Conservation (phyloP, 805 yeast species). For the Blastobotrys mokoenaii region DNA sequence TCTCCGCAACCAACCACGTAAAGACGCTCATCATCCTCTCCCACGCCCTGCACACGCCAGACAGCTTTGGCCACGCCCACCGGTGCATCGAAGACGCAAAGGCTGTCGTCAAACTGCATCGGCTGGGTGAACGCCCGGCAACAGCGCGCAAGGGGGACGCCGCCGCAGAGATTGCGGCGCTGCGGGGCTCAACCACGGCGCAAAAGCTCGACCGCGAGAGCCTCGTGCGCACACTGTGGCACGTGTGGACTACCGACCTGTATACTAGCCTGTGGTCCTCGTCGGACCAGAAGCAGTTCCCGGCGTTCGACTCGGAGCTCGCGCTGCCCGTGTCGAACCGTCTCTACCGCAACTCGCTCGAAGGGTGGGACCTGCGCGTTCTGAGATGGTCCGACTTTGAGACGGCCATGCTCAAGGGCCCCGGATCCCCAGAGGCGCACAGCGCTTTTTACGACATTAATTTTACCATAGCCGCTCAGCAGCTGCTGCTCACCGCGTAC, state of each 20-base stretch:
- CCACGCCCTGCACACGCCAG: neutral
- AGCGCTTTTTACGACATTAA: neutral
- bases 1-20: neutral
- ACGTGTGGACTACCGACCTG: slow-evolving; percentile 1
- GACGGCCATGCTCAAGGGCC: slow-evolving; percentile 1
- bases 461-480: slow-evolving; percentile 1
- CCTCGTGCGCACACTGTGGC: slow-evolving; percentile 4
- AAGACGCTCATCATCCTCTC: neutral
- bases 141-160: neutral
- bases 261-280: neutral
- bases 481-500: slow-evolving; percentile 1
- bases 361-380: neutral
- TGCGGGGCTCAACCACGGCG: neutral
- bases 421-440: neutral
- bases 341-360: neutral
- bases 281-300: neutral
- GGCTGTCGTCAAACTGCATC: slow-evolving; percentile 1
- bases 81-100: neutral
- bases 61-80: neutral
- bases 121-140: neutral
- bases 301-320: slow-evolving; percentile 1
- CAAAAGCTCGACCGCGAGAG: slow-evolving; percentile 4
- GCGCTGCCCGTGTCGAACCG: slow-evolving; percentile 1
- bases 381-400: slow-evolving; percentile 5
- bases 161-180: slow-evolving; percentile 1